phyloP scores from a whole-genome alignment of 352 stramenopile genomes.

The Globisporangium sylvaticum region DNA sequence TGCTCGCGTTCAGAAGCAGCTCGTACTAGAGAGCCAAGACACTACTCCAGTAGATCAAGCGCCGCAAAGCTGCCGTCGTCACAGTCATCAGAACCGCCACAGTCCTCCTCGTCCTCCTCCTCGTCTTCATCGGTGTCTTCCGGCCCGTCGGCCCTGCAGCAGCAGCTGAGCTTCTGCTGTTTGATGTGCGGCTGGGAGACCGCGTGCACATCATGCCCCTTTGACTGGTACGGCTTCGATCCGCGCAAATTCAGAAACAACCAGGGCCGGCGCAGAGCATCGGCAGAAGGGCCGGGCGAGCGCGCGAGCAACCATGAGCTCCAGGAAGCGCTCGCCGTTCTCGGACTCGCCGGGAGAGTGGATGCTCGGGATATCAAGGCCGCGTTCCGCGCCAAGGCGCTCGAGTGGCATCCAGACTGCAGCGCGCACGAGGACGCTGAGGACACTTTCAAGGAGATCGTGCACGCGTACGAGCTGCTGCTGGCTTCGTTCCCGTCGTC shows the following conservation, averaged over 20 bases:
- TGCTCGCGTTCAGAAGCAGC: neutral
- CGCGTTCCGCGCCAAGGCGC: slow-evolving; percentile 62
- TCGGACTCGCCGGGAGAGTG: slow-evolving; percentile 17
- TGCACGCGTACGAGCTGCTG: slow-evolving; percentile 87
- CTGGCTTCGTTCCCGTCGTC: slow-evolving; percentile 12
- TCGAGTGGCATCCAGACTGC: slow-evolving; percentile 93
- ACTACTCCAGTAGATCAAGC: neutral
- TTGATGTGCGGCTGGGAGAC: slow-evolving; percentile 61
- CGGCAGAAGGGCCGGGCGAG: slow-evolving; percentile 1
- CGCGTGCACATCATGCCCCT: slow-evolving; percentile 54
- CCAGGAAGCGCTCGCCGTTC: slow-evolving; percentile 19
- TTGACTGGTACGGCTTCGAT: slow-evolving; percentile 68
- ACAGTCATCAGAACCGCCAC: neutral
- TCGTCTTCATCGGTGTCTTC: neutral
- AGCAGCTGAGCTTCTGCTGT: slow-evolving; percentile 71
- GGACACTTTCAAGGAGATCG: slow-evolving; percentile 83
- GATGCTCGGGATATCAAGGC: slow-evolving; percentile 35
- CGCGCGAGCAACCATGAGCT: slow-evolving; percentile 15
- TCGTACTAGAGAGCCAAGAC: neutral
- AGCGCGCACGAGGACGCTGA: slow-evolving; percentile 73
- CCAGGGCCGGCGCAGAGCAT: slow-evolving; percentile 9
- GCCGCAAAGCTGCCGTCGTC: neutral
- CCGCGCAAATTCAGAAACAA: slow-evolving; percentile 33
- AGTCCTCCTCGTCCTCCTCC: neutral
- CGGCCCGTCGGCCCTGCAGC: slow-evolving; percentile 28